A percentile compares a stretch with the other conserved stretches of the same genome.
Conservation (phyloP, 371 early-diverging fungal species). For the Phascolomyces articulosus region DNA sequence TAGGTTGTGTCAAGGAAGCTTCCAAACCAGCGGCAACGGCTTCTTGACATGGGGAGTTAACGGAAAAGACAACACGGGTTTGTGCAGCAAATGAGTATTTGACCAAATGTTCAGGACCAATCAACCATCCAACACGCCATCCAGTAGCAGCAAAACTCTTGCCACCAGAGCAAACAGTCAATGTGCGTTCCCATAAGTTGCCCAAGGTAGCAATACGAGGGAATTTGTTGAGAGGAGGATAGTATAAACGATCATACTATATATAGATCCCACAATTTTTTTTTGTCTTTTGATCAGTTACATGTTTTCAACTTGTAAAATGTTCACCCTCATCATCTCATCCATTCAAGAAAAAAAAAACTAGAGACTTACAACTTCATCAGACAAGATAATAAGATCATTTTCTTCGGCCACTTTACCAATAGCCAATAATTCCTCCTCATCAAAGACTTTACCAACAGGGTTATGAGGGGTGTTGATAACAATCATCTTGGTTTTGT, state of each 20-base stretch:
- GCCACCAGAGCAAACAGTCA: constrained; percentile 93
- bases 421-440: constrained; percentile 80
- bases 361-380: constrained; percentile 78
- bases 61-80: constrained; percentile 88
- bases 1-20: constrained; percentile 60
- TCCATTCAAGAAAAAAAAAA: no score
- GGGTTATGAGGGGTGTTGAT: constrained; percentile 98
- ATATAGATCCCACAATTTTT: neutral
- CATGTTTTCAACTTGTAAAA: no score
- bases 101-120: constrained; percentile 80
- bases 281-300: no score
- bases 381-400: constrained; percentile 88
- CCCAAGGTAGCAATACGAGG: constrained; percentile 82
- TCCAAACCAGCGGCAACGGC: constrained; percentile 84
- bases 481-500: constrained; percentile 86
- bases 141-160: constrained; percentile 96
- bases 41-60: constrained; percentile 91
- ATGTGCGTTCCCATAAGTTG: constrained; percentile 89
- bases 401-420: constrained; percentile 79
- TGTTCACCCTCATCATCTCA: neutral
- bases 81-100: constrained; percentile 86
- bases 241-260: constrained; percentile 91
- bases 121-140: constrained; percentile 96
- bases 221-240: constrained; percentile 63
- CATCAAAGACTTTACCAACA: constrained; percentile 84